Conservation (phyloP, 108 stramenopile genomes). For the Fragilaria crotonensis region DNA sequence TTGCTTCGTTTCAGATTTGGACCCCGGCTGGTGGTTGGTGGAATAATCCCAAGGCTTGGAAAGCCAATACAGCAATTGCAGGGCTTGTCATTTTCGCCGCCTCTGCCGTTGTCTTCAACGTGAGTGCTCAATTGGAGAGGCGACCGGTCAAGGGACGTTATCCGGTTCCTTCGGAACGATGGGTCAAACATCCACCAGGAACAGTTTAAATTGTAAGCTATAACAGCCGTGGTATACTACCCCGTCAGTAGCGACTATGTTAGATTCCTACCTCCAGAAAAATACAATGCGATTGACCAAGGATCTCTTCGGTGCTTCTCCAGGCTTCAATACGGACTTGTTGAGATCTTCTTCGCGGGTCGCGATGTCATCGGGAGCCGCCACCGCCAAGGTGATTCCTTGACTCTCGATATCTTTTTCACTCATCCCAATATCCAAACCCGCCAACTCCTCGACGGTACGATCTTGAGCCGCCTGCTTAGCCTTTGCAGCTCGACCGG, state of each 20-base stretch:
- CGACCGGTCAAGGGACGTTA: slow-evolving; percentile 52
- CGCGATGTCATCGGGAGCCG: slow-evolving; percentile 20
- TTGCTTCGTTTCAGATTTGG: slow-evolving; percentile 76
- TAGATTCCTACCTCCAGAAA: slow-evolving; percentile 40
- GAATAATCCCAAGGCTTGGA: slow-evolving; percentile 67
- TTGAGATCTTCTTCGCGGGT: slow-evolving; percentile 15
- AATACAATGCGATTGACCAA: slow-evolving; percentile 33
- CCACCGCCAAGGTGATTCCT: slow-evolving; percentile 12
- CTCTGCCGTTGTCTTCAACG: slow-evolving; percentile 42
- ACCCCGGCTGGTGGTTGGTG: slow-evolving; percentile 86
- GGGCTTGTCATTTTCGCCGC: slow-evolving; percentile 30
- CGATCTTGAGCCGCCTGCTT: slow-evolving; percentile 8
- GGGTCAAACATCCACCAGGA: slow-evolving; percentile 26
- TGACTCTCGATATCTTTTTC: slow-evolving; percentile 12
- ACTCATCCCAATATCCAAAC: slow-evolving; percentile 22
- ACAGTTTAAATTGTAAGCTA: slow-evolving; percentile 1
- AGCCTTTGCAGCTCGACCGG: slow-evolving; percentile 16
- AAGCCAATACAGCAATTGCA: slow-evolving; percentile 64
- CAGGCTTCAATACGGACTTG: not conserved
- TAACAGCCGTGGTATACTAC: not conserved
- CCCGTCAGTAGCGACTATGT: not conserved
- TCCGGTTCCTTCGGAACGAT: slow-evolving; percentile 44
- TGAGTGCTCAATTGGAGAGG: slow-evolving; percentile 63
- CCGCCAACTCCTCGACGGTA: slow-evolving; percentile 21
- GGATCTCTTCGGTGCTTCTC: slow-evolving; percentile 9